Evolutionary conservation across 306 rosid genomes (phyloP), one percentile per base, ranked within the genome.

Genomic region (Fragaria nilgerrensis): DNA sequence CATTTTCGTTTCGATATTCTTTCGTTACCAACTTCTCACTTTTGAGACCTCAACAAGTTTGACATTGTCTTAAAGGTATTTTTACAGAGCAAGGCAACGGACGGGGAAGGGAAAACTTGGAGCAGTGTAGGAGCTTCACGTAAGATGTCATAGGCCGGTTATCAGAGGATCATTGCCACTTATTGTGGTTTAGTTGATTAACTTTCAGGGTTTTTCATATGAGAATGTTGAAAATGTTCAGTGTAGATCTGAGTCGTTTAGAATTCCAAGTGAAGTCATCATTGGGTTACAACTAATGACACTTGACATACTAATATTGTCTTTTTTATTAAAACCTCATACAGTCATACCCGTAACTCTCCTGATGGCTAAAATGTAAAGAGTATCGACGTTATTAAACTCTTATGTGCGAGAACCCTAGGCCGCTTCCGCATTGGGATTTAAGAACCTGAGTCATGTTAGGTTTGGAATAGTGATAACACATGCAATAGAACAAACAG

Each of bases 21-120:
- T 29, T 17, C 0, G 50, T 45, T 82, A 80, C 88, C 91, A 90
- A 85, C 87, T 84, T 55, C 70, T 72, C 76, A 85, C 86, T 81
- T 88, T 85, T 45, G 75, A 83, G 61, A 84, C 85, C 81, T 53
- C 20, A 8, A 14, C 72, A 75, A 77, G 83, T 85, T 87, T 87
- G 86, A 77, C 82, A 59, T 82, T 73, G 80, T 72, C 70, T 20
- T 9, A 61, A 84, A 79, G 81, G 84, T 27, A 77, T 79, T 55
- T 85, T 75, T 29, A 10, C 48, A 53, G 2, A 66, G 43, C 68
- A 74, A 74, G 77, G 55, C 77, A 74, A 73, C 29, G 44, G 5
- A 29, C 34, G 29, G 20, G n/a, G n/a, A 34, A 36, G 47, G 0
- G 68, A 32, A 63, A 15, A 15, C 70, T 36, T 36, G 70, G 3